Evolutionary conservation across 805 yeast species (phyloP), one percentile per base, ranked within the genome.

Genomic region (Barnettozyma wickerhamii): DNA sequence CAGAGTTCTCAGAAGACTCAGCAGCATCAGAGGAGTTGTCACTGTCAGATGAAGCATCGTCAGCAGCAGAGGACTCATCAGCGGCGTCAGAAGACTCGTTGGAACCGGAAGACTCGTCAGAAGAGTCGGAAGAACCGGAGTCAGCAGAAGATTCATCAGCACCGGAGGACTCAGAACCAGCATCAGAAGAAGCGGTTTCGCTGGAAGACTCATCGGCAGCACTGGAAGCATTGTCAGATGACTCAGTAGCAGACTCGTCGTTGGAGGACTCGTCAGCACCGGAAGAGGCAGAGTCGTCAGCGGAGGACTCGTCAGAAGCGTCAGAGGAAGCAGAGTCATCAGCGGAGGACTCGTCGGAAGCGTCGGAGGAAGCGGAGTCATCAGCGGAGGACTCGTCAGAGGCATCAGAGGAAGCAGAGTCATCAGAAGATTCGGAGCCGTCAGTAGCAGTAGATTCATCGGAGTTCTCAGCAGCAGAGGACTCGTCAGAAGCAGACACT

Each of bases 331-430:
- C 24, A 3, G 33, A 23, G 12, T 35, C 14, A 7, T 35, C 26
- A 29, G 37, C 27, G 20, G 28, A 32, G 19, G 35, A 19, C 5
- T 17, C 21, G 15, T 19, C 19, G 14, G 37, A 17, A 24, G 19
- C 34, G 28, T 14, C 20, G 19, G 35, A 33, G 19, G 38, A 30
- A 4, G 19, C 28, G 9, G 43, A 28, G 24, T 33, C 27, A 26
- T 14, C 27, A 24, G 37, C 12, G 17, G 38, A 29, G 10, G 40
- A 31, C 19, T 20, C 19, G 10, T 23, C 26, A 23, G 44, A 15
- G 12, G 19, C 34, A 32, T 14, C 20, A 26, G 35, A 33, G 19
- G 38, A 30, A 4, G 19, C 28, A 12, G 43, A 28, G 24, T 33
- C 27, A 26, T 35, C 38, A 18, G 27, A 29, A 10, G 38, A 23